Evolutionary conservation across 768 basidiomycete genomes (phyloP).

Genomic region (Termitomyces sp.): DNA sequence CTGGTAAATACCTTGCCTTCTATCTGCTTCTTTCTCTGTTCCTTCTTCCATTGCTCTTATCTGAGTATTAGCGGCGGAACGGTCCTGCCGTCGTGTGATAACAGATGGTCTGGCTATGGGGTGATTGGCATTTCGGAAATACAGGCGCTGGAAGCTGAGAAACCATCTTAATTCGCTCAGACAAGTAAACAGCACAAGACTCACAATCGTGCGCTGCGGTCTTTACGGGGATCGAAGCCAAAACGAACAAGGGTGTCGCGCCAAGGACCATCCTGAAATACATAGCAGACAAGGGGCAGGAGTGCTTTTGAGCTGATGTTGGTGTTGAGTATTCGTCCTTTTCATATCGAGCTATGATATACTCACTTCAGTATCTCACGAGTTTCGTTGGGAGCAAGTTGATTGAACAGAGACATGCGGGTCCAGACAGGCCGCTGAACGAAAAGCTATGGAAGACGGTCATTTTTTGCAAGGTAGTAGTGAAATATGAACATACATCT

Average conservation of each 20-base stretch:
- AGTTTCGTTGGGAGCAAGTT: slow-evolving; percentile 65
- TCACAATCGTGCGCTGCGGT: slow-evolving; percentile 73
- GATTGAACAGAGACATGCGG: slow-evolving; percentile 80
- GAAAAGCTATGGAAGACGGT: slow-evolving; percentile 52
- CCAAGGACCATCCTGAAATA: slow-evolving; percentile 94
- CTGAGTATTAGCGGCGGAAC: slow-evolving; percentile 40
- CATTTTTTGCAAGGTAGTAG: neutral
- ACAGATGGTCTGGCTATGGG: slow-evolving; percentile 77
- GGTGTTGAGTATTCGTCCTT: neutral
- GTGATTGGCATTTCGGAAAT: slow-evolving; percentile 87
- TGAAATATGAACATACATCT: slow-evolving; percentile 38
- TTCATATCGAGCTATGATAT: neutral
- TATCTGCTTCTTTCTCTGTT: slow-evolving; percentile 39
- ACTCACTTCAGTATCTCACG: slow-evolving; percentile 76
- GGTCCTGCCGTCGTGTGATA: slow-evolving; percentile 63
- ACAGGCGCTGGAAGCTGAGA: slow-evolving; percentile 83
- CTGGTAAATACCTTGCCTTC: slow-evolving; percentile 36
- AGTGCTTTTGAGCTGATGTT: slow-evolving; percentile 70
- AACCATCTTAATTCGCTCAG: slow-evolving; percentile 7
- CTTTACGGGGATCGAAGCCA: slow-evolving; percentile 85
- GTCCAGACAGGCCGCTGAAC: slow-evolving; percentile 85
- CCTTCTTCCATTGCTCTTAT: slow-evolving; percentile 38
- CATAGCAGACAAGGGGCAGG: slow-evolving; percentile 80
- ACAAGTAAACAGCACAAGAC: slow-evolving; percentile 25
- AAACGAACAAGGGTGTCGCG: slow-evolving; percentile 84